Percentiles rank a stretch among this genome's conserved stretches.
These are phyloP conservation scores for Vitis hybrid DNA, from an alignment of 177 flowering plant species.

Conservation along the genomic window DNA sequence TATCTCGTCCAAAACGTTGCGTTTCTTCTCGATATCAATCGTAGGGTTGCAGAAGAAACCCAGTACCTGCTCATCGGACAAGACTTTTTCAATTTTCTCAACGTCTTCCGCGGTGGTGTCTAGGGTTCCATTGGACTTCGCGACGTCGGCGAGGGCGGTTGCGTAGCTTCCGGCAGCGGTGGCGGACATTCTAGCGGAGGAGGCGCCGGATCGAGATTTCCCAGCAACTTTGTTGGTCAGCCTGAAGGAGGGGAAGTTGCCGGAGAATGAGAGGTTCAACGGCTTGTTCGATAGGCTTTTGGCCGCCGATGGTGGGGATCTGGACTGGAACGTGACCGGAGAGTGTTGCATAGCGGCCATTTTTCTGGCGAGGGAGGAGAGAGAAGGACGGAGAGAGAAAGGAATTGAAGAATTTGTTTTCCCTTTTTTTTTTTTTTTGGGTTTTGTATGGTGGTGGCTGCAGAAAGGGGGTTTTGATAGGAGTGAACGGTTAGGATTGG, in stretches of 20 bases:
- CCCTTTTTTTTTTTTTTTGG: too few species aligned
- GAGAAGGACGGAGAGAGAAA: too few species aligned
- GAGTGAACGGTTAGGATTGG: too few species aligned
- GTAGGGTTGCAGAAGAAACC: constrained; percentile 65
- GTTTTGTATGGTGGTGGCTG: too few species aligned
- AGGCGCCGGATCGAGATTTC: constrained; percentile 10
- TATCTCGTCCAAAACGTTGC: constrained; percentile 48
- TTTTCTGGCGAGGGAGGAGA: too few species aligned
- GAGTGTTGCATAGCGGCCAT: constrained; percentile 29
- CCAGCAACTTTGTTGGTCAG: constrained; percentile 20
- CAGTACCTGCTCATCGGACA: constrained; percentile 43
- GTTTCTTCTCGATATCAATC: constrained; percentile 43
- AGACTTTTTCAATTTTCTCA: constrained; percentile 60
- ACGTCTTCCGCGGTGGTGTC: constrained; percentile 65
- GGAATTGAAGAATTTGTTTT: too few species aligned
- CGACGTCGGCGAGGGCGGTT: constrained; percentile 75
- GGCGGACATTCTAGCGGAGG: constrained; percentile 53
- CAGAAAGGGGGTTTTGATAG: too few species aligned
- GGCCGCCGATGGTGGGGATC: constrained; percentile 20
- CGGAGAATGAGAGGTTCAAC: constrained; percentile 44
- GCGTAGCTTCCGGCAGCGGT: constrained; percentile 74
- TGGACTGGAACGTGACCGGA: constrained; percentile 42
- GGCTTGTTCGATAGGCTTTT: constrained; percentile 7
- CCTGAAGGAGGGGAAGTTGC: constrained; percentile 32
- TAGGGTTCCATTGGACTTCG: constrained; percentile 54